Evolutionary conservation across 305 asterid genomes (phyloP).

Genomic region (Fraxinus baroniana): DNA sequence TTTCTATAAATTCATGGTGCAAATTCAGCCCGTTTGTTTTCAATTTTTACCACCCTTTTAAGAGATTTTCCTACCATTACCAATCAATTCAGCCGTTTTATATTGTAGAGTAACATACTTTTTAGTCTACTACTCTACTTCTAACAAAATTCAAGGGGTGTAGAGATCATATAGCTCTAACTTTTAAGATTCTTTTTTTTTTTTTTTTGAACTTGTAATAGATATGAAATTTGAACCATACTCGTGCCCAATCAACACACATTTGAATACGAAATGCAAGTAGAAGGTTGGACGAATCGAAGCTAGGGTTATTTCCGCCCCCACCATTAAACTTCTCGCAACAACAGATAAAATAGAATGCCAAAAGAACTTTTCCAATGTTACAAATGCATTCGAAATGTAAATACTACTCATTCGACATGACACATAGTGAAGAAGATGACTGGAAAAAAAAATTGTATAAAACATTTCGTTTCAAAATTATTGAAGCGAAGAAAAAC

Average conservation of each 20-base stretch:
- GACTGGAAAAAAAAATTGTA: neutral
- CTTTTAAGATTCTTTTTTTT: too few relatives aligned
- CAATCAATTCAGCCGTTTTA: too few relatives aligned
- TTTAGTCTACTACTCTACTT: too few relatives aligned
- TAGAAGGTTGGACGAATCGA: neutral
- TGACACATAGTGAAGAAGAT: neutral
- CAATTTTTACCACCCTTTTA: too few relatives aligned
- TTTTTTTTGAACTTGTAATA: neutral
- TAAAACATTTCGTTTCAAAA: neutral
- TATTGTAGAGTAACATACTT: too few relatives aligned
- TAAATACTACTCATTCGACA: neutral
- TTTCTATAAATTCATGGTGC: too few relatives aligned
- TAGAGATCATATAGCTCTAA: too few relatives aligned
- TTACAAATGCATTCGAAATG: neutral
- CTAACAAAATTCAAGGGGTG: too few relatives aligned
- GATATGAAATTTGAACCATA: neutral
- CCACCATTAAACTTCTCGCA: neutral
- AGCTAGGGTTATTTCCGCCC: neutral
- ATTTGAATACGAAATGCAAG: neutral
- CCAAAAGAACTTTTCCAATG: neutral
- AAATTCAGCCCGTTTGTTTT: too few relatives aligned
- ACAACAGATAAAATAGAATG: neutral
- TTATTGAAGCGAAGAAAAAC: neutral
- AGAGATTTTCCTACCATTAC: too few relatives aligned
- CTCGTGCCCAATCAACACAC: too few relatives aligned